Conservation (phyloP, 257 asterid species). For the Pogostemon cablin region DNA sequence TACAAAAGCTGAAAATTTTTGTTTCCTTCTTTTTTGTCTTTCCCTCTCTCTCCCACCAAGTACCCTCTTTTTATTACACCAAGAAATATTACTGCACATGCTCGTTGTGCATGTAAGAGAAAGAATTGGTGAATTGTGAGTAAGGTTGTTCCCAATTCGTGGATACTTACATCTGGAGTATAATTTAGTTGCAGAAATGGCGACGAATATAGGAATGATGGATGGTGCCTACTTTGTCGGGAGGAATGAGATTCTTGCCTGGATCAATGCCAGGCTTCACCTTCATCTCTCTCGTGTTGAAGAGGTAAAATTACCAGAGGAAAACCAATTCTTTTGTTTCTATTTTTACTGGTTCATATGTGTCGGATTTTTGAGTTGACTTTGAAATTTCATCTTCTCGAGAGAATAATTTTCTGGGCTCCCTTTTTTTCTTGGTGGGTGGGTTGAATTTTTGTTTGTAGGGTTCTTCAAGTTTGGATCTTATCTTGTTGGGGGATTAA, state of each 20-base stretch:
- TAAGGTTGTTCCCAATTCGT: conserved; percentile 13
- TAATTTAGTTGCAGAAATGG: conserved; percentile 47
- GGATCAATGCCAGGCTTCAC: conserved; percentile 85
- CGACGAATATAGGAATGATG: conserved; percentile 85
- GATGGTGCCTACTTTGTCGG: conserved; percentile 93
- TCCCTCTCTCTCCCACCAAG: conserved; percentile 4
- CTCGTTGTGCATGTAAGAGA: conserved; percentile 19
- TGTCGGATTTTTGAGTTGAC: no score
- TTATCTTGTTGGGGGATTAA: no score
- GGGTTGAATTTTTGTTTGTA: no score
- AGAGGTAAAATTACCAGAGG: conserved; percentile 50
- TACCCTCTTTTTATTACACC: not conserved
- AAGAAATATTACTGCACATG: not conserved
- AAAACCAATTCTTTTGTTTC: not conserved
- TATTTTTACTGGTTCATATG: not conserved
- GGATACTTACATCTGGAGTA: conserved; percentile 1
- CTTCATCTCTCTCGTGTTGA: conserved; percentile 82
- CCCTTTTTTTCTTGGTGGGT: no score
- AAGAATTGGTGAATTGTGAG: conserved; percentile 15
- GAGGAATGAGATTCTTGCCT: conserved; percentile 78
- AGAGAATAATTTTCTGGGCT: no score
- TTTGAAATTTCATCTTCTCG: no score
- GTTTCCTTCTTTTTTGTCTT: conserved; percentile 37
- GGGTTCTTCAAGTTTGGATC: no score
- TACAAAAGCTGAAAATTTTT: conserved; percentile 40